phyloP scores from a whole-genome alignment of 805 yeast genomes.

The Teunomyces lycoperdinae region DNA sequence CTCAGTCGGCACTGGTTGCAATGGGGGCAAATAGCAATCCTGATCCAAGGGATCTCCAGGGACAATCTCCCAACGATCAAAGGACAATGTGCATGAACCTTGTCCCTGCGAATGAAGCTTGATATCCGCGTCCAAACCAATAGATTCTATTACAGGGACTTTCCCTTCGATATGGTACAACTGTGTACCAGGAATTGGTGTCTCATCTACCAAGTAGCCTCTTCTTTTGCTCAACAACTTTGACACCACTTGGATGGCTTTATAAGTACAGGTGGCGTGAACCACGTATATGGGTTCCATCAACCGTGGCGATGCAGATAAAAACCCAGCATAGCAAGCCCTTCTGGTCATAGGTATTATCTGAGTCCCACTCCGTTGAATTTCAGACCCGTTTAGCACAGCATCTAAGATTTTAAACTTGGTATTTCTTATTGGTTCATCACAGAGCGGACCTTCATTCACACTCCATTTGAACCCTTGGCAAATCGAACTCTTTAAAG shows the following conservation, averaged over 20 bases:
- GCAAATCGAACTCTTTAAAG: constrained; percentile 52
- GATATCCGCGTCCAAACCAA: constrained; percentile 86
- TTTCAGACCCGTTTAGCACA: constrained; percentile 44
- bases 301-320: constrained; percentile 74
- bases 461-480: constrained; percentile 85
- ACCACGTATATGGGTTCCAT: constrained; percentile 79
- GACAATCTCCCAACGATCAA: constrained; percentile 70
- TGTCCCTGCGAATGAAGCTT: constrained; percentile 75
- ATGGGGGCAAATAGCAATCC: constrained; percentile 57
- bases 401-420: constrained; percentile 70
- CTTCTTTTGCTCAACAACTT: constrained; percentile 59
- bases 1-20: constrained; percentile 69
- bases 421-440: constrained; percentile 70
- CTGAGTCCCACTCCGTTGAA: constrained; percentile 60
- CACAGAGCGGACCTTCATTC: constrained; percentile 89
- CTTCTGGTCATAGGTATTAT: constrained; percentile 77
- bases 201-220: constrained; percentile 49
- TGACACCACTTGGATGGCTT: constrained; percentile 48
- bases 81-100: constrained; percentile 65
- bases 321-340: constrained; percentile 78
- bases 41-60: constrained; percentile 91
- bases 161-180: constrained; percentile 58
- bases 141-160: constrained; percentile 86
- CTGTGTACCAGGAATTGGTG: constrained; percentile 71
- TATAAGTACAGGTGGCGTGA: constrained; percentile 52